Evolutionary conservation across 352 stramenopile species (phyloP), one percentile per base, ranked within the genome.

Genomic region (Phytophthora sp.): DNA sequence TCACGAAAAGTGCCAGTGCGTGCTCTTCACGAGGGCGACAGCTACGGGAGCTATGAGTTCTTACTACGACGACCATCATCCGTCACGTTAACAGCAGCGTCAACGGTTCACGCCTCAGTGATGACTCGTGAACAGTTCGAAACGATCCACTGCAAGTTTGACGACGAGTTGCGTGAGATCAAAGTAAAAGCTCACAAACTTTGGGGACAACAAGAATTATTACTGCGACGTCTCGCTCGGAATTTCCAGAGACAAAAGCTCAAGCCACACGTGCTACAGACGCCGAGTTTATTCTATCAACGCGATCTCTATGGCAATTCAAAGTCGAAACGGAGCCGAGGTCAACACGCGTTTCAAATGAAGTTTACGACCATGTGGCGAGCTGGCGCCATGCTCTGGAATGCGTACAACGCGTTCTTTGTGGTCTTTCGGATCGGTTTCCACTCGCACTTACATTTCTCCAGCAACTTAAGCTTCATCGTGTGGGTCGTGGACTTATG

Each of bases 81-180:
- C 0, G 73, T 69, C n/a, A 89, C 82, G 12, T 60, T 93, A 1
- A 67, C 71, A 11, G 69, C 84, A 1, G 76, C 69, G 1, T 90
- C 84, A 0, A 41, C 71, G 0, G 70, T 93, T 5, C 72, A 86
- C 23, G 79, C 82, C 29, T 93, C 84, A 0, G 77, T 93, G 6
- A 90, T 93, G 82, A 87, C 79, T 7, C 68, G 76, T 26, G 84
- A 92, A 4, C 79, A 93, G 27, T 93, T 94, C 39, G 84, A 93
- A 24, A 57, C 72, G 0, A 74, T 90, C 4, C 60, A 76, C 7
- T 77, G 79, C 18, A 91, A 92, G 42, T 92, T 88, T 35, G 67
- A 74, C 0, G 77, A 86, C 7, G 82, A 92, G 24, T 61, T 90
- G 15, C 29, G 36, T 0, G 77, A 86, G 39, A 89, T 92, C 26